These are phyloP conservation scores for Bipolaris gigantea DNA, from an alignment of 2,329 filamentous ascomycete species.

Conservation along the genomic window DNA sequence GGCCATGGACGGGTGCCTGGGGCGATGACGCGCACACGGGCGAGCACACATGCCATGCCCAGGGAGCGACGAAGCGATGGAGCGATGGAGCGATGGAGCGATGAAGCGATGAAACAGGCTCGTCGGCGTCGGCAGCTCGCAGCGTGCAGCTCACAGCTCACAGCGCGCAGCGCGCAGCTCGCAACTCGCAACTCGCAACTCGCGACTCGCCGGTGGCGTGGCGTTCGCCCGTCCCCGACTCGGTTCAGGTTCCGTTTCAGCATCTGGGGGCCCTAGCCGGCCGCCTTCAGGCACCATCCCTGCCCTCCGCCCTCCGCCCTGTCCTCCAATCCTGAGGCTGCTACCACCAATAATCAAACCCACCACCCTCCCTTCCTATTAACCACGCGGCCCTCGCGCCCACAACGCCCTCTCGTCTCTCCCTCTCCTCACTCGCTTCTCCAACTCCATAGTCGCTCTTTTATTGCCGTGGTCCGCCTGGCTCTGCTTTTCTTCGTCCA, in stretches of 20 bases:
- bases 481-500: constrained; percentile 28
- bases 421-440: constrained; percentile 2
- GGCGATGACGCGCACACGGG: not conserved
- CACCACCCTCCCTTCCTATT: constrained; percentile 21
- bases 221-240: constrained; percentile 11
- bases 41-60: no score
- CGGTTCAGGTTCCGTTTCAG: constrained; percentile 18
- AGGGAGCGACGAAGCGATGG: no score
- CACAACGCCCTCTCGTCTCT: constrained; percentile 6
- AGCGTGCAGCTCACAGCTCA: no score
- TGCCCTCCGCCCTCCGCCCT: constrained; percentile 12
- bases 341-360: constrained; percentile 29
- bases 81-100: constrained; percentile 12
- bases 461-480: constrained; percentile 19
- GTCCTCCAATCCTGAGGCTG: constrained; percentile 22
- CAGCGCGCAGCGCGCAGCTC: no score
- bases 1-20: no score
- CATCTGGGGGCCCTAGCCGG: constrained; percentile 17
- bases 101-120: constrained; percentile 29
- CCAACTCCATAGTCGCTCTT: constrained; percentile 23
- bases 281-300: constrained; percentile 11
- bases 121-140: not conserved
- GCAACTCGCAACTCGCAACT: not conserved
- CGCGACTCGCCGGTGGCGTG: constrained; percentile 14
- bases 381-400: constrained; percentile 21